These are phyloP conservation scores for Hypoxylon sp. DNA, from an alignment of 2,329 filamentous ascomycete genomes.

Conservation along the genomic window DNA sequence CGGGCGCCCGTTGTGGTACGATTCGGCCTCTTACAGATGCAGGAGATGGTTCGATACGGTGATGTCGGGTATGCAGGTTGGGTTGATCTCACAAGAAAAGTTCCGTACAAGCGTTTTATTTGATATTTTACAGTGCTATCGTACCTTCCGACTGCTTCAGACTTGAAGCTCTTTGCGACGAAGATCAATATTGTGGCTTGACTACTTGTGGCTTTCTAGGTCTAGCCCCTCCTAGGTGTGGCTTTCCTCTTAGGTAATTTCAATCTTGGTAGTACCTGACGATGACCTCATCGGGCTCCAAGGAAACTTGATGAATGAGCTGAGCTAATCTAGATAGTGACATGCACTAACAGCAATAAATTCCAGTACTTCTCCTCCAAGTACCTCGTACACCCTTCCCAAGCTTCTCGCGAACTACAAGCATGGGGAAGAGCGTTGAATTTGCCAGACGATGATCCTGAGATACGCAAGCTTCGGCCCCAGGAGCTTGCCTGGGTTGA, in stretches of 20 bases:
- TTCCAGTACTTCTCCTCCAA: background rate
- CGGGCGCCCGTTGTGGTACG: conserved; percentile 23
- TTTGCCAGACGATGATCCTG: conserved; percentile 50
- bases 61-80: conserved; percentile 21
- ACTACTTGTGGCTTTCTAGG: conserved; percentile 3
- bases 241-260: conserved; percentile 25
- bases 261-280: conserved; percentile 26
- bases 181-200: conserved; percentile 26
- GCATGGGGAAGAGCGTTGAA: conserved; percentile 42
- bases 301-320: conserved; percentile 22
- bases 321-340: conserved; percentile 13
- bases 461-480: conserved; percentile 52
- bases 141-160: conserved; percentile 4
- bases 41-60: conserved; percentile 29
- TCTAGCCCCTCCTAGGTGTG: conserved; percentile 14
- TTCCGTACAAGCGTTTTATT: conserved; percentile 6
- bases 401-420: conserved; percentile 18
- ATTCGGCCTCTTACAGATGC: conserved; percentile 19
- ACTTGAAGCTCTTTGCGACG: conserved; percentile 9
- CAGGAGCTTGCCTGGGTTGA: conserved; percentile 52
- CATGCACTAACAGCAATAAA: conserved; percentile 29
- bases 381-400: background rate
- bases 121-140: conserved; percentile 4
- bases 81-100: background rate
- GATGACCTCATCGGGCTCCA: conserved; percentile 41